These are phyloP conservation scores for Salix brachista DNA, from an alignment of 345 rosid species.

Conservation along the genomic window DNA sequence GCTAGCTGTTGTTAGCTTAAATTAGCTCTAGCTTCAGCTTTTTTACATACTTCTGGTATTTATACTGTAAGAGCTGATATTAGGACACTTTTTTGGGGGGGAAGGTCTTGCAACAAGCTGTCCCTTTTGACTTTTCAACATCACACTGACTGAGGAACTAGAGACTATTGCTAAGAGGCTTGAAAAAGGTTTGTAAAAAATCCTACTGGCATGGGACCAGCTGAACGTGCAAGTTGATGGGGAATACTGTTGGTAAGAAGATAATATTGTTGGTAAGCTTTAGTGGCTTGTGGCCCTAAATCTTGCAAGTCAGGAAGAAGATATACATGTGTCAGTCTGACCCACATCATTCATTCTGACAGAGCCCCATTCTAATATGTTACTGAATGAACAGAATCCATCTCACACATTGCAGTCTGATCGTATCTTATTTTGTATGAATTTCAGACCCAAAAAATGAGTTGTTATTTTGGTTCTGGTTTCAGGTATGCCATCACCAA, in stretches of 20 bases:
- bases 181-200: background rate
- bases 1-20: background rate
- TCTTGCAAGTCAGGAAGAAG: background rate
- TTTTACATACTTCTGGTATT: background rate
- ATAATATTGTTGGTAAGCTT: background rate
- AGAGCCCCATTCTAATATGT: background rate
- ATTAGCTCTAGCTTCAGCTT: background rate
- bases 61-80: background rate
- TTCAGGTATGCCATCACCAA: constrained; percentile 69
- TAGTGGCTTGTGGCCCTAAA: background rate
- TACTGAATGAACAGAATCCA: background rate
- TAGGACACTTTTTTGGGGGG: background rate
- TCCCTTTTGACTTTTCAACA: background rate
- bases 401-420: background rate
- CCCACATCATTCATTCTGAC: background rate
- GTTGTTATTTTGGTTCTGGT: background rate
- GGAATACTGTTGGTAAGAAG: background rate
- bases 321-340: background rate
- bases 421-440: background rate
- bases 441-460: background rate
- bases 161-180: background rate
- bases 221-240: background rate
- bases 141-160: background rate
- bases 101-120: background rate
- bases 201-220: background rate